Evolutionary conservation across 331 rosid genomes (phyloP), one percentile per base, ranked within the genome.

Genomic region (Malus hybrid): DNA sequence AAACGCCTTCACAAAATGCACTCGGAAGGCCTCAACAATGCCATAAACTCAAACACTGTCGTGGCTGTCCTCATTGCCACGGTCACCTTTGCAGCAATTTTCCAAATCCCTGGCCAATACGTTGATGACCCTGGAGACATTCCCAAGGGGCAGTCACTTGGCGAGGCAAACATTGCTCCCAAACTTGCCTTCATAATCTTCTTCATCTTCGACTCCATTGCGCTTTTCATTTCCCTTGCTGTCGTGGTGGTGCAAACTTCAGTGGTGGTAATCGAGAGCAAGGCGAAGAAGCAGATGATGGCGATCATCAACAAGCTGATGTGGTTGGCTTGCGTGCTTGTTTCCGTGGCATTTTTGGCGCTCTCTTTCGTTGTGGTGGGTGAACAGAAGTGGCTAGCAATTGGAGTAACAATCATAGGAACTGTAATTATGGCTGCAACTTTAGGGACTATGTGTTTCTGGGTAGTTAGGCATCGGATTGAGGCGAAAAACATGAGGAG

Each of bases 211-310:
- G 97, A 95, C 73, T 82, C 99, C 6, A 76, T 95, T 36, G 99
- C 99, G 16, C 92, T 95, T 10, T 95, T 95, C 85, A 90, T 95
- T 55, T 92, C 97, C 6, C 88, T 95, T 10, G 99, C 99, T 0
- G 99, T 95, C 2, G 99, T 95, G 76, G 96, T 95, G 28, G 99
- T 95, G 28, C 99, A 95, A 78, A 95, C 99, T 3, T 95, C 99
- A 1, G 91, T 95, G 4, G 99, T 95, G 64, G 97, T 90, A 4
- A 92, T 92, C 22, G 97, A 95, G 82, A 92, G 97, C 92, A 91
- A 87, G 57, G 99, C 97, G 10, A 95, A 95, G 96, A 95, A 90
- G 92, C 99, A 95, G 68, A 89, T 95, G 99, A 92, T 92, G 97
- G 96, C 97, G 0, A 75, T 95, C 18, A 95, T 95, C 7, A 95